Evolutionary conservation across 345 rosid genomes (phyloP).

Genomic region (Acer yangbiense): DNA sequence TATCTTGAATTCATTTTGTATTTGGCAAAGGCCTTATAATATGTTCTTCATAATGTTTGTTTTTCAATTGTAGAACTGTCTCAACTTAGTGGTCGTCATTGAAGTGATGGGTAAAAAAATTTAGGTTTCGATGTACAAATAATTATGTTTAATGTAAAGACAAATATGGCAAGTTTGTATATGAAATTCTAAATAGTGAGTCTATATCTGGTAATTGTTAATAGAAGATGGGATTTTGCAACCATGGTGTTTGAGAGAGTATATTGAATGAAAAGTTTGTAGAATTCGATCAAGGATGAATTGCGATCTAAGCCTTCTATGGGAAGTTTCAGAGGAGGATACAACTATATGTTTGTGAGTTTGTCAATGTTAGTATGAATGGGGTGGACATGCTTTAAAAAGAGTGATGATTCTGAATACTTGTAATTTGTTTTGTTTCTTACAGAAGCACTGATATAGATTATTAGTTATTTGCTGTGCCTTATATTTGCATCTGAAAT

Average conservation of each 20-base stretch:
- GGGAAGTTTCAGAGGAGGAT: background rate
- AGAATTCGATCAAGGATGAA: background rate
- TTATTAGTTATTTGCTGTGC: background rate
- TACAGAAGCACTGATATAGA: background rate
- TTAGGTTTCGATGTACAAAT: background rate
- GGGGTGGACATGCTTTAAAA: background rate
- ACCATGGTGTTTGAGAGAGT: background rate
- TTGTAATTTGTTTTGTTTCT: background rate
- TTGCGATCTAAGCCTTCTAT: background rate
- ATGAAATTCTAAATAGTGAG: background rate
- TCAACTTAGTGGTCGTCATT: constrained; percentile 1
- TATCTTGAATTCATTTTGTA: background rate
- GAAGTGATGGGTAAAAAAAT: background rate
- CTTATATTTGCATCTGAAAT: background rate
- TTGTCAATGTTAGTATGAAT: background rate
- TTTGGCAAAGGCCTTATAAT: background rate
- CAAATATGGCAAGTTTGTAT: too few relatives aligned
- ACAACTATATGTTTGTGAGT: background rate
- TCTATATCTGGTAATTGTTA: background rate
- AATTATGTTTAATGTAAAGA: background rate
- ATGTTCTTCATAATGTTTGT: background rate
- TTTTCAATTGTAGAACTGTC: too few relatives aligned
- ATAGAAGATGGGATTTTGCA: background rate
- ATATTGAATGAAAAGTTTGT: background rate
- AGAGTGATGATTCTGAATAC: background rate